Base-by-base conservation (phyloP, 225 moss, liverwort and hornwort species). In the Rhytidiadelphus loreus region DNA sequence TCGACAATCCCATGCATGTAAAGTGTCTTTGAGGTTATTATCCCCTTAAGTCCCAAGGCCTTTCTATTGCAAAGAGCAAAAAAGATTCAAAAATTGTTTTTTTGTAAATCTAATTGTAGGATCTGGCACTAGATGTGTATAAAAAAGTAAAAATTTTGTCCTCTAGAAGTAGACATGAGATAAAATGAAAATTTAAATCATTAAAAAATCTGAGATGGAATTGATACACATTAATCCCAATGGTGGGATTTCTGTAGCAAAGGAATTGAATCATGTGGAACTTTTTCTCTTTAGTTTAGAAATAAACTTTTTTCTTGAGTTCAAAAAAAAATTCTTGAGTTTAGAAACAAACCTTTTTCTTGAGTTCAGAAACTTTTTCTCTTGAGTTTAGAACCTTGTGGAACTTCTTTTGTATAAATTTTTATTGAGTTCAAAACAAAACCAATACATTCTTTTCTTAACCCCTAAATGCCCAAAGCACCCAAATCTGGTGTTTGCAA, bases 341-440 rank as follows among this genome's bases (percentile, higher is more conserved):
- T 39, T 0, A 41, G 0, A 69, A 69, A 24, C 0, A 0, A 39
- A 24, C n/a, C n/a, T n/a, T n/a, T n/a, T n/a, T n/a, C n/a, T n/a
- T n/a, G n/a, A n/a, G n/a, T n/a, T n/a, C n/a, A n/a, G n/a, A n/a
- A 8, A 23, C 0, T 23, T 23, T 7, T 22, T 69, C 4, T 13
- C 11, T n/a, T n/a, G n/a, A n/a, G n/a, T n/a, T n/a, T n/a, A n/a
- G n/a, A n/a, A n/a, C n/a, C n/a, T n/a, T n/a, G n/a, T n/a, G n/a
- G n/a, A n/a, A n/a, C n/a, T n/a, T n/a, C n/a, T n/a, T n/a, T n/a
- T n/a, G n/a, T n/a, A n/a, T n/a, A n/a, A n/a, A n/a, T n/a, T n/a
- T n/a, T n/a, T n/a, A n/a, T n/a, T n/a, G n/a, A n/a, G n/a, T n/a
- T n/a, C n/a, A n/a, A n/a, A n/a, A n/a, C 0, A 0, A 39, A 24